Conservation (phyloP, 2,329 filamentous ascomycete genomes). For the Neobulgaria alba region DNA sequence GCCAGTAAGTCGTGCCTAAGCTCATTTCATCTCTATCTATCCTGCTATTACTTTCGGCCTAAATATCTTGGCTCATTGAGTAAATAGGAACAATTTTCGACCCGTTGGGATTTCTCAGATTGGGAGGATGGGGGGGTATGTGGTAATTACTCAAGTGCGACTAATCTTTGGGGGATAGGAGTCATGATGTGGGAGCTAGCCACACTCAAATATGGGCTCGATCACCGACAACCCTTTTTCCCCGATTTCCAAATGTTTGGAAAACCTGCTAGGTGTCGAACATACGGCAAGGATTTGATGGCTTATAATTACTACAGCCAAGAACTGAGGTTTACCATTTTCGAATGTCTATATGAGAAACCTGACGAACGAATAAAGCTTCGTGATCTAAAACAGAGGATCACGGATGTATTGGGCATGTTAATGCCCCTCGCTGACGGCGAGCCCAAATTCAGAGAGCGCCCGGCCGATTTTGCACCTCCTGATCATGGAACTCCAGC, state of each 20-base stretch:
- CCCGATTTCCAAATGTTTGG: constrained; percentile 1
- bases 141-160: constrained; percentile 4
- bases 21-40: not conserved
- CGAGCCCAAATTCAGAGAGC: too few relatives aligned
- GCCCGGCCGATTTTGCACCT: not conserved
- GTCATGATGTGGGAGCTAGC: constrained; percentile 6
- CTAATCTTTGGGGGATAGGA: constrained; percentile 3
- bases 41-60: too few relatives aligned
- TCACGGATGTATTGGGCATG: not conserved
- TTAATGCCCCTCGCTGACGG: not conserved
- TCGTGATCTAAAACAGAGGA: constrained; percentile 2
- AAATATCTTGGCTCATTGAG: too few relatives aligned
- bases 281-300: constrained; percentile 2
- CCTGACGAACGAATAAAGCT: constrained; percentile 4
- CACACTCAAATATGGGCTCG: not conserved
- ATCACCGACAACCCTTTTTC: not conserved
- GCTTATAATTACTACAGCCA: constrained; percentile 2
- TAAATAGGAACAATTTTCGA: constrained; percentile 7
- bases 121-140: not conserved
- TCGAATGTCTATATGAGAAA: constrained; percentile 11
- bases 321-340: constrained; percentile 5
- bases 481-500: not conserved
- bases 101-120: constrained; percentile 3
- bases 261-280: not conserved
- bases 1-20: constrained; percentile 1